phyloP scores from a whole-genome alignment of 305 asterid genomes.

The Plantago rigida region DNA sequence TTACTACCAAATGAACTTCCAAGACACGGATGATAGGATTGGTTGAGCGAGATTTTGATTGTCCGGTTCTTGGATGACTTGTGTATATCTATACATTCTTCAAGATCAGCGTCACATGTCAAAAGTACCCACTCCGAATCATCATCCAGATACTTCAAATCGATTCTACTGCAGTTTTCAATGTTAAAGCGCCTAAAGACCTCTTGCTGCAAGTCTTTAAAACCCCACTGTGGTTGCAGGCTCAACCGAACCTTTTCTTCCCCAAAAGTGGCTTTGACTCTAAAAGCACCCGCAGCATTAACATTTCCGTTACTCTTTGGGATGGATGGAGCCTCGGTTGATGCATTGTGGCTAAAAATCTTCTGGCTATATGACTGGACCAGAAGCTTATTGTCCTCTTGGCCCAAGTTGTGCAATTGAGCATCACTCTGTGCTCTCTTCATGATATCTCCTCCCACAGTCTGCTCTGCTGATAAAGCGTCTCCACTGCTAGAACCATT shows the following conservation, averaged over 20 bases:
- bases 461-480: slow-evolving; percentile 30
- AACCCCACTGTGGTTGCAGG: slow-evolving; percentile 52
- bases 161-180: slow-evolving; percentile 35
- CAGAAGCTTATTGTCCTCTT: slow-evolving; percentile 44
- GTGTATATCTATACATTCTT: slow-evolving; percentile 66
- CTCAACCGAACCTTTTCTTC: slow-evolving; percentile 63
- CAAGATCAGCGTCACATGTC: slow-evolving; percentile 77
- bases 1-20: slow-evolving; percentile 41
- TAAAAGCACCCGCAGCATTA: slow-evolving; percentile 28
- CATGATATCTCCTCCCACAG: slow-evolving; percentile 29
- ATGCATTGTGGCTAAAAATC: slow-evolving; percentile 28
- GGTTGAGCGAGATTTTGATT: slow-evolving; percentile 47
- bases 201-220: slow-evolving; percentile 41
- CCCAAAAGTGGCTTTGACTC: slow-evolving; percentile 60
- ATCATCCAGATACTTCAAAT: slow-evolving; percentile 64
- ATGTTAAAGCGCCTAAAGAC: slow-evolving; percentile 54
- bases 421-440: slow-evolving; percentile 46
- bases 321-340: slow-evolving; percentile 37
- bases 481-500: slow-evolving; percentile 26
- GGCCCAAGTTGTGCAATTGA: slow-evolving; percentile 33
- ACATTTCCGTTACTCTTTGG: slow-evolving; percentile 35
- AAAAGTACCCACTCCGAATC: slow-evolving; percentile 76
- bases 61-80: slow-evolving; percentile 38
- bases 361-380: slow-evolving; percentile 47
- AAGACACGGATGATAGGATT: slow-evolving; percentile 25